A percentile compares a stretch with the other conserved stretches of the same genome.
phyloP scores from a whole-genome alignment of 1,139 yeast species.

The Kluyveromyces sp. region DNA sequence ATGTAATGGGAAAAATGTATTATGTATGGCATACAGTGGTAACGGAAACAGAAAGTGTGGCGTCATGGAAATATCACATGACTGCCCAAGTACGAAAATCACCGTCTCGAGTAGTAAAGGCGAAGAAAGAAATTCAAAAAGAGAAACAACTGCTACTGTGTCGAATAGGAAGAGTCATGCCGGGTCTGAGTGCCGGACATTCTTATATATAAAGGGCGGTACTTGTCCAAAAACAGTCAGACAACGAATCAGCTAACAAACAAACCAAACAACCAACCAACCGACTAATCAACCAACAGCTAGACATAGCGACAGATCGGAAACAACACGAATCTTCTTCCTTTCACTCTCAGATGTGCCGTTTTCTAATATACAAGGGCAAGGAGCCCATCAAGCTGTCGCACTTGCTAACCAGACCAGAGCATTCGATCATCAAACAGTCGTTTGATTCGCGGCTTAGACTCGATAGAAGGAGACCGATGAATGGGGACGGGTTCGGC shows the following conservation, averaged over 20 bases:
- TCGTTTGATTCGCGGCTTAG: conserved; percentile 86
- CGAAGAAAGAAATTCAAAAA: too few relatives aligned
- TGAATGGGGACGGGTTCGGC: conserved; percentile 97
- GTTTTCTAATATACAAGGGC: conserved; percentile 36
- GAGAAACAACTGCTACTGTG: too few relatives aligned
- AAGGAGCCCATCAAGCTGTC: conserved; percentile 79
- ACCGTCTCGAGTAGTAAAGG: too few relatives aligned
- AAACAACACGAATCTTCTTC: not conserved
- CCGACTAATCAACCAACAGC: not conserved
- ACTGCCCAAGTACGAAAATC: not conserved
- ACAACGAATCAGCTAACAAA: too few relatives aligned
- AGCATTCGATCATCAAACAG: conserved; percentile 93
- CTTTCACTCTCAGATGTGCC: conserved; percentile 23
- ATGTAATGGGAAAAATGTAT: too few relatives aligned
- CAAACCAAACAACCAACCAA: not conserved
- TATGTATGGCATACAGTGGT: too few relatives aligned
- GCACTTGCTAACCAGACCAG: conserved; percentile 85
- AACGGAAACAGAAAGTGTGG: not conserved
- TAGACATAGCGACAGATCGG: not conserved
- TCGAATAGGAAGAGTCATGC: too few relatives aligned
- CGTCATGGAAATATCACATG: not conserved
- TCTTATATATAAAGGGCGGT: too few relatives aligned
- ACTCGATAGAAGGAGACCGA: conserved; percentile 80
- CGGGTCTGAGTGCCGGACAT: too few relatives aligned
- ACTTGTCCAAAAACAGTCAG: too few relatives aligned